Evolutionary conservation across 2,329 filamentous ascomycete genomes (phyloP), one percentile per base, ranked within the genome.

Genomic region (Ophiostoma ulmi): DNA sequence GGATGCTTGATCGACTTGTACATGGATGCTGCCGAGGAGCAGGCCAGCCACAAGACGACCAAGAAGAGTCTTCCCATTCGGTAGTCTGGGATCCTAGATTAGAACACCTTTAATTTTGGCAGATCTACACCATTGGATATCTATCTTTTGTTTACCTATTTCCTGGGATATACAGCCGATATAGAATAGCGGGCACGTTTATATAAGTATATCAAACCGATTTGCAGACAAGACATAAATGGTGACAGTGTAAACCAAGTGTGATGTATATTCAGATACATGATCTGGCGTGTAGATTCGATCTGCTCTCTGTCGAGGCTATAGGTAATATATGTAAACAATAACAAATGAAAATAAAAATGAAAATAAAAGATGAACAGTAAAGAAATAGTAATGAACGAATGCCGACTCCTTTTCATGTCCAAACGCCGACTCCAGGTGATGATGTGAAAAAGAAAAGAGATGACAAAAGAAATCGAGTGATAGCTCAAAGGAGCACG

Each of bases 1-100:
- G 91, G 92, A 31, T 98, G 95, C 79, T 83, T 99, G 77, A 92
- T 99, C 77, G 95, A 99, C 81, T 81, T 99, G 74, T 99, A 97
- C 82, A 94, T 97, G 84, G 95, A 99, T 79, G 94, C 93, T 22
- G 84, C 86, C 36, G 85, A 86, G 74, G 83, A 83, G 75, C 83
- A 85, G 75, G 78, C 75, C 14, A 75, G 67, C 71, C 69, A 74
- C 63, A 70, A 64, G 67, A 7, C 71, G 63, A 17, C 44, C 44
- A 70, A 55, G 61, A 70, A 55, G 61, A 20, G 69, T 5, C 14
- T 70, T 38, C 39, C 66, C 3, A 11, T 72, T 1, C 70, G 71
- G 14, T 72, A 63, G 31, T 31, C 31, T 31, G 31, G 31, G 31
- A 31, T 31, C 31, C 31, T 3, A 31, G 31, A 31, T 31, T 3